Conservation (phyloP, 2,329 filamentous ascomycete species). For the Paraconiothyrium sp. region DNA sequence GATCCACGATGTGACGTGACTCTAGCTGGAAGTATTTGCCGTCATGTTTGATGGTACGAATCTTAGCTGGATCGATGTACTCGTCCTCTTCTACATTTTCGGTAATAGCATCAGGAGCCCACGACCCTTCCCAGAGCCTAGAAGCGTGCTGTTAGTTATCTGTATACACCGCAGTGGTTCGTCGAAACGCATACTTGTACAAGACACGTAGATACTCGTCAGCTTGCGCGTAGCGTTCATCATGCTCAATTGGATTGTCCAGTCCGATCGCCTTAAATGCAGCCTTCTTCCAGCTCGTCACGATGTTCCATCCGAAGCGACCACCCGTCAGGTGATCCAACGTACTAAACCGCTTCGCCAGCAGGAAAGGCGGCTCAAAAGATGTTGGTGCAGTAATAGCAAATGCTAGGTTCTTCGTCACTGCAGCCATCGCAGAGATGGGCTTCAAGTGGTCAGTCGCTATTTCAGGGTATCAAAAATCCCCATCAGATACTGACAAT, state of each 20-base stretch:
- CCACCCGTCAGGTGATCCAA: constrained; percentile 70
- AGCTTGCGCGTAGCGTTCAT: constrained; percentile 67
- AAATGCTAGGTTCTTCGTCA: constrained; percentile 70
- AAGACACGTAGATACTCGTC: constrained; percentile 70
- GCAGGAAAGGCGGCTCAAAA: constrained; percentile 69
- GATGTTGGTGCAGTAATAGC: constrained; percentile 71
- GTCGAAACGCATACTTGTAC: constrained; percentile 61
- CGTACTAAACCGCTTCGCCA: constrained; percentile 70
- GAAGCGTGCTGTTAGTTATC: constrained; percentile 29
- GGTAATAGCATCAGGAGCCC: constrained; percentile 65
- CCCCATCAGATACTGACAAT: constrained; percentile 58
- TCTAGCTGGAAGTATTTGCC: constrained; percentile 64
- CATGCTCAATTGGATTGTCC: constrained; percentile 67
- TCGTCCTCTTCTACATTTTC: constrained; percentile 64
- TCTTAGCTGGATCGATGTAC: constrained; percentile 67
- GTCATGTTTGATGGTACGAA: constrained; percentile 68
- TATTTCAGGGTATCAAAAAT: not conserved
- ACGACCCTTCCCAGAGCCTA: constrained; percentile 64
- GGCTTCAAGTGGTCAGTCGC: constrained; percentile 25
- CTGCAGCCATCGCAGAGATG: constrained; percentile 71
- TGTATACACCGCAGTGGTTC: not conserved
- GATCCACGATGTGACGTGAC: constrained; percentile 56
- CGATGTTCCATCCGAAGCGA: constrained; percentile 73
- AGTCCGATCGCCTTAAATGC: constrained; percentile 71
- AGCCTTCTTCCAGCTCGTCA: constrained; percentile 70